Percentiles rank a stretch among this genome's conserved stretches.
These are phyloP conservation scores for Globisporangium iwayamae DNA, from an alignment of 352 stramenopile species.

Conservation along the genomic window DNA sequence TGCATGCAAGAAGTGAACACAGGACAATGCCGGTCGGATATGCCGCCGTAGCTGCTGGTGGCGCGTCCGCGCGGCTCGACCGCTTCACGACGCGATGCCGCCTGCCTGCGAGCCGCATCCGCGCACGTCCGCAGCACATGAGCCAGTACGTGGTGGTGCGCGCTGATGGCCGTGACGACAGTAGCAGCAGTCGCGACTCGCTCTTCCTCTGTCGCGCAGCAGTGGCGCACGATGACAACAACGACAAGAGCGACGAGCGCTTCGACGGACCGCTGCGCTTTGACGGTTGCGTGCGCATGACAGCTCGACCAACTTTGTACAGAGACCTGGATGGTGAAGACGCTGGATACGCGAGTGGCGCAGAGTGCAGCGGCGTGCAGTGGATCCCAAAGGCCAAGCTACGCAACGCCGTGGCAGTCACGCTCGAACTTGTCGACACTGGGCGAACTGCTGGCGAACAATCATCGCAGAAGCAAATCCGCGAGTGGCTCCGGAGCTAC, in stretches of 20 bases:
- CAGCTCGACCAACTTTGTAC: slow-evolving; percentile 11
- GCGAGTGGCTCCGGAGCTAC: slow-evolving; percentile 19
- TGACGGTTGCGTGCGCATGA: slow-evolving; percentile 26
- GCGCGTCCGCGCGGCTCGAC: slow-evolving; percentile 20
- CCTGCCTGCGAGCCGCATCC: slow-evolving; percentile 31
- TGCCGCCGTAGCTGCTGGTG: slow-evolving; percentile 7
- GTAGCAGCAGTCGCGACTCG: slow-evolving; percentile 2
- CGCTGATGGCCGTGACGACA: background rate
- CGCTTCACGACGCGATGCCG: slow-evolving; percentile 62
- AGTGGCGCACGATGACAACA: slow-evolving; percentile 12
- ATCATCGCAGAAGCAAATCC: background rate
- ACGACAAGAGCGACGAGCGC: background rate
- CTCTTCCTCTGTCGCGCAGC: slow-evolving; percentile 42
- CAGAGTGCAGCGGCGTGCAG: slow-evolving; percentile 14
- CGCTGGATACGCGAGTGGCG: slow-evolving; percentile 1
- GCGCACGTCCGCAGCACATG: slow-evolving; percentile 24
- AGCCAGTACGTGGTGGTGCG: slow-evolving; percentile 33
- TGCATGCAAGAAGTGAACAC: background rate
- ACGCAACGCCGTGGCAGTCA: slow-evolving; percentile 42
- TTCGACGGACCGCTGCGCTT: slow-evolving; percentile 9
- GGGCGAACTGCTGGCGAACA: background rate
- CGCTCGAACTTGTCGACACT: slow-evolving; percentile 31
- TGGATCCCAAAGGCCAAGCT: slow-evolving; percentile 52
- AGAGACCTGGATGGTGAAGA: slow-evolving; percentile 21
- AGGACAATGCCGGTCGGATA: slow-evolving; percentile 9